phyloP scores from a whole-genome alignment of 2,329 filamentous ascomycete species.

The Xylariaceae sp. region DNA sequence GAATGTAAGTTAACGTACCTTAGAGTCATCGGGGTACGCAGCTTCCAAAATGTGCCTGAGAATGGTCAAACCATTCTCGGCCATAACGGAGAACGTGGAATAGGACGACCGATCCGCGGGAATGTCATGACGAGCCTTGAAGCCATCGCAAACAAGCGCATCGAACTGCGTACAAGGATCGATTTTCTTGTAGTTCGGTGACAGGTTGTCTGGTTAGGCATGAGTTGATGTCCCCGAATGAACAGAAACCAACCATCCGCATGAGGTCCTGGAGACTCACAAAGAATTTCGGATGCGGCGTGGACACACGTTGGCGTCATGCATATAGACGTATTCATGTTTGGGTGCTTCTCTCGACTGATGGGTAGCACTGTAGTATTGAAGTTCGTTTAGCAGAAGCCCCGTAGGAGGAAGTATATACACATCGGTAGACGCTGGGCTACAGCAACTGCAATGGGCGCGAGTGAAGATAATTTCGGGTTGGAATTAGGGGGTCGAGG shows the following conservation, averaged over 20 bases:
- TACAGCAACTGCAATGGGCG: background rate
- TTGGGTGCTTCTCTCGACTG: slow-evolving; percentile 16
- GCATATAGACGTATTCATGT: slow-evolving; percentile 38
- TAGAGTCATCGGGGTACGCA: slow-evolving; percentile 41
- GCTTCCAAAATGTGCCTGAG: slow-evolving; percentile 60
- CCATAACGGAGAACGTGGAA: slow-evolving; percentile 57
- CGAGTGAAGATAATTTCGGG: background rate
- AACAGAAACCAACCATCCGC: background rate
- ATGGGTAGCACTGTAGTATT: slow-evolving; percentile 20
- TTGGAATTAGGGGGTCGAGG: background rate
- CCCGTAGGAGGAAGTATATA: background rate
- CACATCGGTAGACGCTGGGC: background rate
- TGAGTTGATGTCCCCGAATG: slow-evolving; percentile 3
- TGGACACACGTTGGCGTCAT: slow-evolving; percentile 57
- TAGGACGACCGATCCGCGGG: slow-evolving; percentile 56
- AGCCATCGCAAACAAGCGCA: slow-evolving; percentile 61
- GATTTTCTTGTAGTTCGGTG: slow-evolving; percentile 55
- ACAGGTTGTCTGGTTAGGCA: slow-evolving; percentile 43
- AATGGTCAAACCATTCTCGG: slow-evolving; percentile 51
- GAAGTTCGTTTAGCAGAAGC: slow-evolving; percentile 7
- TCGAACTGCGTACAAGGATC: slow-evolving; percentile 68
- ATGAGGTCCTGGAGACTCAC: slow-evolving; percentile 19
- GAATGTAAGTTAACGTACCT: slow-evolving; percentile 25
- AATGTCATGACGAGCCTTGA: slow-evolving; percentile 58
- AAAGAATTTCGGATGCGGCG: slow-evolving; percentile 56